Evolutionary conservation across 1,284 basidiomycete species (phyloP).

Genomic region (Marasmius sp.): DNA sequence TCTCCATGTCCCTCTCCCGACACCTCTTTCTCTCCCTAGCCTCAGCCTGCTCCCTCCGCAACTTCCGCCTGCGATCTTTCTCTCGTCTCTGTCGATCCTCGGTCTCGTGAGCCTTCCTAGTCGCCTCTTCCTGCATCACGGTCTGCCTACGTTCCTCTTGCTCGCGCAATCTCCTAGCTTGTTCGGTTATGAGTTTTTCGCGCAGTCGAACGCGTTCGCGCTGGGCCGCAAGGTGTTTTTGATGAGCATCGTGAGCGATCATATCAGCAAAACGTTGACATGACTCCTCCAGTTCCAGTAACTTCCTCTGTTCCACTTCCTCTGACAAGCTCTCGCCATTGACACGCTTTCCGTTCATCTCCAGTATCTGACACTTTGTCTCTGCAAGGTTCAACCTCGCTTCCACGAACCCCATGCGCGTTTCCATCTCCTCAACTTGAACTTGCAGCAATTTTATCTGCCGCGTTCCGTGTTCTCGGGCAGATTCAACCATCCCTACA

Average conservation of each 20-base stretch:
- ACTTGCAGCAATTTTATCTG: not conserved
- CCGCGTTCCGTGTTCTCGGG: not conserved
- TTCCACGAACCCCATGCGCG: not conserved
- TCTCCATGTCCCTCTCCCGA: not conserved
- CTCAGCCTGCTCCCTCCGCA: not conserved
- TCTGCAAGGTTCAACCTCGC: not conserved
- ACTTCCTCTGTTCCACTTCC: not conserved
- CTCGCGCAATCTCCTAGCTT: not conserved
- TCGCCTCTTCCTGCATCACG: not conserved
- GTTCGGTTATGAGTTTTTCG: not conserved
- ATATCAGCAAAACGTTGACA: not conserved
- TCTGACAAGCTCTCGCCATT: not conserved
- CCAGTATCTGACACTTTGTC: not conserved
- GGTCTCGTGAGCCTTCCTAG: not conserved
- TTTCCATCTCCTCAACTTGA: not conserved
- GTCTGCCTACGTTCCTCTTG: not conserved
- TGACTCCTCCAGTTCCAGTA: not conserved
- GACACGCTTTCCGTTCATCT: not conserved
- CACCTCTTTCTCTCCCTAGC: not conserved
- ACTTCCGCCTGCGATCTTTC: not conserved
- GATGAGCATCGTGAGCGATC: conserved; percentile 1
- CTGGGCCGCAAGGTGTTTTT: not conserved
- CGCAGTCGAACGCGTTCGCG: not conserved
- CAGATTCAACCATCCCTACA: not conserved
- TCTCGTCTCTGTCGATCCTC: not conserved